Base-by-base conservation (phyloP, 805 yeast genomes). In the Candida verbasci region DNA sequence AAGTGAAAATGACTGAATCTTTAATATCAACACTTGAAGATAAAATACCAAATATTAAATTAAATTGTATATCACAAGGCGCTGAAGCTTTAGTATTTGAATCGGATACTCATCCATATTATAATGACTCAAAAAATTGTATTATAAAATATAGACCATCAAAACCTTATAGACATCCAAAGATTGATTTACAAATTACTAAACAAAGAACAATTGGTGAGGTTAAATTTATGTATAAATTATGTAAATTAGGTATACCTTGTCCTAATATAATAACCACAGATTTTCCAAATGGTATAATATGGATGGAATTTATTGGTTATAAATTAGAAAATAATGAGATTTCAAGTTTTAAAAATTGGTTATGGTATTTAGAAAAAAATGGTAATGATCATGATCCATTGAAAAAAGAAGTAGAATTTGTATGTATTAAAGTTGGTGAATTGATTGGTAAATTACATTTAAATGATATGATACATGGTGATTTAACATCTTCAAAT, bases 401-500 rank as follows among this genome's bases (percentile, higher is more conserved):
- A 41, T 40, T 53, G 0, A 45, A 55, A 25, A 58, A 49, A 0
- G 55, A 59, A 2, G 82, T 78, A 0, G 52, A 70, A 41, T 42
- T 45, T 1, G 65, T 79, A 3, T 55, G 85, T 45, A 43, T 42
- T 3, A 52, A 55, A 11, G 89, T 87, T 1, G 95, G 97, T 1
- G 45, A 58, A 29, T 72, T 77, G 40, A 72, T 89, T 29, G 95
- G 83, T 0, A 58, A 70, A 28, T 59, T 93, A 48, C 98, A 93
- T 58, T 52, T 71, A 45, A 69, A 76, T 44, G 95, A 86, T 45
- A 76, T 86, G 54, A 79, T 87, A 17, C 98, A 93, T 58, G 98
- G 98, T 1, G 98, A 93, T 55, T 66, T 93, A 47, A 93, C 98
- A 0, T 79, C 91, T 16, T 89, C 97, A 0, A 93, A 93, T 50